These are phyloP conservation scores for Bretziella fagacearum DNA, from an alignment of 2,329 filamentous ascomycete genomes.

Conservation along the genomic window DNA sequence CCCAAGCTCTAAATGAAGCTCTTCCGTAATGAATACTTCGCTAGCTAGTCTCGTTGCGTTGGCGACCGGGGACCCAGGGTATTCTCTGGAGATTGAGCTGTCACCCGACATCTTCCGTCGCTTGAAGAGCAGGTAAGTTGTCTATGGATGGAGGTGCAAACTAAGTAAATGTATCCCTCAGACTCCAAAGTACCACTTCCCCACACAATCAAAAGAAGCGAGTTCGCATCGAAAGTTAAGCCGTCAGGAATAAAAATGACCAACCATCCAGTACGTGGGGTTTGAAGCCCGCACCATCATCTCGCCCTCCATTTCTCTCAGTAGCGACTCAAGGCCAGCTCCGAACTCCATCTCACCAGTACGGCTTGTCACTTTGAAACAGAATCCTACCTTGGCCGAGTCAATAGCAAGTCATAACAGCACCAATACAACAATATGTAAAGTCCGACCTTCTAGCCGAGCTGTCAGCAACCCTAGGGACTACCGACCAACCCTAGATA, in stretches of 20 bases:
- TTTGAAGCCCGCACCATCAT: too few species aligned
- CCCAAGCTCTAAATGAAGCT: neutral
- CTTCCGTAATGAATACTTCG: slow-evolving; percentile 5
- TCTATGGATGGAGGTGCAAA: too few species aligned
- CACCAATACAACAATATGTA: neutral
- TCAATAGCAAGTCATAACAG: too few species aligned
- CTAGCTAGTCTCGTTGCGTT: neutral
- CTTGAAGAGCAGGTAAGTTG: neutral
- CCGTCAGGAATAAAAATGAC: neutral
- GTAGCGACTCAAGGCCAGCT: neutral
- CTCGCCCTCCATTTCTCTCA: neutral
- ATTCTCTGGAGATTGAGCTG: neutral
- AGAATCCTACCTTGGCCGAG: neutral
- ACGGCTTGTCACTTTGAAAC: neutral
- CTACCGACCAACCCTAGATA: neutral
- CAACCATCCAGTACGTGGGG: neutral
- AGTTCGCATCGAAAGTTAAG: neutral
- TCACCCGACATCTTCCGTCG: neutral
- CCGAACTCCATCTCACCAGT: neutral
- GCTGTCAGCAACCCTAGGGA: neutral
- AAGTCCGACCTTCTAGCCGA: slow-evolving; percentile 4
- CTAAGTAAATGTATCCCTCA: too few species aligned
- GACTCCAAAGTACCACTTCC: neutral
- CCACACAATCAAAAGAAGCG: neutral
- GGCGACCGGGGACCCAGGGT: neutral